Evolutionary conservation across 208 protist genomes (phyloP), one percentile per base, ranked within the genome.

Genomic region (Leishmania amazonensis): DNA sequence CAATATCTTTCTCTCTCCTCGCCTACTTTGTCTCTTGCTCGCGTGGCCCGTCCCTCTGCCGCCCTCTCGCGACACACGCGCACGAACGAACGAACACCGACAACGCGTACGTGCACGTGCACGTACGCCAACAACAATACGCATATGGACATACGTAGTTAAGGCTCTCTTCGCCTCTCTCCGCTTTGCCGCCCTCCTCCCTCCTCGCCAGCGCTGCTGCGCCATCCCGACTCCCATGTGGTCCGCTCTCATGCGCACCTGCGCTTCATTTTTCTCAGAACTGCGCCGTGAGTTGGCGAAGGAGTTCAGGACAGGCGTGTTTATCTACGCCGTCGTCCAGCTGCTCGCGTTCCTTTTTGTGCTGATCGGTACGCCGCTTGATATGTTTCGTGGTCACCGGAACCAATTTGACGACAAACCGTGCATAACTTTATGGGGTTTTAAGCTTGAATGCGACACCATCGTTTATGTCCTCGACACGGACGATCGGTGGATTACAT

Each of bases 391-490:
- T n/a, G 53, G 35, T 5, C 85, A 83, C 65, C 38, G 68, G 4
- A 8, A 76, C 1, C 57, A 19, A 1, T 58, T 67, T 17, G 40
- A 1, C 1, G 40, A 42, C 2, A 42, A 1, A 0, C 58, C 51
- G 1, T 94, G 88, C 80, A n/a, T 95, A 71, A 91, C 85, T 0
- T 60, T 93, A 72, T 95, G 91, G 91, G 89, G 89, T 5, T 21
- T 70, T 1, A 91, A 91, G 75, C 28, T 65, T 4, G 85, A 89
- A 58, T 93, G 89, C 85, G 87, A 85, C 77, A 78, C 81, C 45
- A 85, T 75, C 40, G 1, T 42, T 0, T 42, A 42, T 68, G 45
- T 35, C 40, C 74, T 35, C n/a, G 77, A 42, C 3, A 42, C 40
- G 24, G 35, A 28, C 1, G 80, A 90, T 1, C 24, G 87, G 13